Evolutionary conservation across 106 monocot species (phyloP).

Genomic region (Apostasia ramifera): DNA sequence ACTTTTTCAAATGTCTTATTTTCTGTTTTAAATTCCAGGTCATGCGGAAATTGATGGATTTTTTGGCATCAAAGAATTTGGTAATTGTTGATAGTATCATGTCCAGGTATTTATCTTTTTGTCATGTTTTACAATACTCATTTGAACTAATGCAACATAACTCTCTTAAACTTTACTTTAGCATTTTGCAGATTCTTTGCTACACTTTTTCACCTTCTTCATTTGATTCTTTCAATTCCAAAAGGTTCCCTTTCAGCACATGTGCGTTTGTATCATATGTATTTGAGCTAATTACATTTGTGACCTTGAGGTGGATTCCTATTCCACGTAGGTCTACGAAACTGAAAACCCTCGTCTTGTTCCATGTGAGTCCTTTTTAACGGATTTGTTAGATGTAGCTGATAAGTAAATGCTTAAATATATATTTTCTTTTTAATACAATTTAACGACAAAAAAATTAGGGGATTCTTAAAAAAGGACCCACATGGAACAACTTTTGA

Average conservation of each 20-base stretch:
- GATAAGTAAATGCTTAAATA: too few species aligned
- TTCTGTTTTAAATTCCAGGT: conserved; percentile 27
- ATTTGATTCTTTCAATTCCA: conserved; percentile 72
- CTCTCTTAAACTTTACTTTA: conserved; percentile 2
- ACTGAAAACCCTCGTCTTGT: too few species aligned
- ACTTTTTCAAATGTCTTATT: neutral
- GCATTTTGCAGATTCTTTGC: conserved; percentile 60
- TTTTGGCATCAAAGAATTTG: conserved; percentile 60
- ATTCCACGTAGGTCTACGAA: neutral
- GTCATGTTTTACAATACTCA: neutral
- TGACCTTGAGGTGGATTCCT: neutral
- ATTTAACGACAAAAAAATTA: too few species aligned
- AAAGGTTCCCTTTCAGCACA: conserved; percentile 76
- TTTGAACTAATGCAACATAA: neutral
- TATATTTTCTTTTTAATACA: too few species aligned
- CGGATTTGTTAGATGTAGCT: too few species aligned
- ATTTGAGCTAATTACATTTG: neutral
- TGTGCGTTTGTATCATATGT: conserved; percentile 37
- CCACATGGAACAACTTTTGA: too few species aligned
- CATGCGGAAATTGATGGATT: conserved; percentile 80
- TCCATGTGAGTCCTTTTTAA: too few species aligned
- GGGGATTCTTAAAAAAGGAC: too few species aligned
- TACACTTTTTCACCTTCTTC: conserved; percentile 71
- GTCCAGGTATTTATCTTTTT: conserved; percentile 54
- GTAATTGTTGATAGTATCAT: conserved; percentile 55